Evolutionary conservation across 2,329 filamentous ascomycete species (phyloP), one percentile per base, ranked within the genome.

Genomic region (Aspergillus quadrilineatus): DNA sequence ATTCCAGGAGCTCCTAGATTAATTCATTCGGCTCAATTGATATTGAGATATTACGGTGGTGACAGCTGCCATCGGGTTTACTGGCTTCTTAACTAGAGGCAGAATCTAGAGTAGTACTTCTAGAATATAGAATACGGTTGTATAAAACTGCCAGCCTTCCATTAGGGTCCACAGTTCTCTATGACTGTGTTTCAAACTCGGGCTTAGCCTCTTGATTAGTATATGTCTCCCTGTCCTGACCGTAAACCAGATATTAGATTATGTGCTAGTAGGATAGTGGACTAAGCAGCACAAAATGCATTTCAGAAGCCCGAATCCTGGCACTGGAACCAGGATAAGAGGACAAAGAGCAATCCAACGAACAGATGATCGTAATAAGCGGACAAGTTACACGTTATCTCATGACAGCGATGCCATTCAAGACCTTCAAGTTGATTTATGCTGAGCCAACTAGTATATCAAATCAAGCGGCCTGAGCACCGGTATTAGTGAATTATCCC

Each of bases 241-340:
- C 44, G 30, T 47, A 9, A 7, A 32, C 14, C 9, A 22, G n/a
- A 34, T 32, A 48, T 34, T 32, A 47, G 22, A 29, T 10, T 15
- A 43, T n/a, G n/a, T 49, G 45, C 28, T 55, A 49, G 49, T 55
- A 55, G 39, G 53, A 37, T 55, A 55, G 44, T 55, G 29, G 22
- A 42, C 28, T 29, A 43, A 36, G 17, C 6, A 42, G 36, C 28
- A 48, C 37, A 41, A 37, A 37, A 44, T 29, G 39, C 30, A 55
- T 44, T 29, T 47, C 9, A 34, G 12, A n/a, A 44, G 30, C 6
- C 26, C 22, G 34, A 28, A 17, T 29, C 43, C 28, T 14, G 14
- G 28, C 22, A 17, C 22, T 17, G 51, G 22, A 28, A 12, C 34
- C 32, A 5, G 17, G 14, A 12, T 43, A 12, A 49, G 44, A 9